Evolutionary conservation across 352 stramenopile species (phyloP).

Genomic region (Phytophthora europaea): DNA sequence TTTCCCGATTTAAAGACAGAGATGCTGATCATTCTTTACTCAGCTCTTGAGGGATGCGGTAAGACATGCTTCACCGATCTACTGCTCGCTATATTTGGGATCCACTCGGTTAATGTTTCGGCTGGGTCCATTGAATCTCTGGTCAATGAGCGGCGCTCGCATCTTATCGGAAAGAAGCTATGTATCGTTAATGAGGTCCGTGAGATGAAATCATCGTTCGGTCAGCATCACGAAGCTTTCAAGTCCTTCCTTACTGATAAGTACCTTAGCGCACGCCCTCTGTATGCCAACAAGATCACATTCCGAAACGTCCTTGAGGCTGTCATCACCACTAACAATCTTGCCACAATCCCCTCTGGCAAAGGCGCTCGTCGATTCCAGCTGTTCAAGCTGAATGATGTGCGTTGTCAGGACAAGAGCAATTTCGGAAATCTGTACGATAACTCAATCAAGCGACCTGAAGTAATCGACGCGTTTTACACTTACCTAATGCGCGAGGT

Average conservation of each 20-base stretch:
- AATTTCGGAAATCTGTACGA: not conserved
- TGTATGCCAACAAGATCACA: not conserved
- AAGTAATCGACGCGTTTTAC: not conserved
- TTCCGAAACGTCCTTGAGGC: not conserved
- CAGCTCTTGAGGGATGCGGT: not conserved
- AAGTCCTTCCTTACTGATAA: conserved; percentile 4
- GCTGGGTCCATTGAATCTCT: not conserved
- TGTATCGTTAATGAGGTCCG: conserved; percentile 6
- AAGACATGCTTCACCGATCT: conserved; percentile 8
- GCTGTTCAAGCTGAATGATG: not conserved
- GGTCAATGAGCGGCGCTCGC: not conserved
- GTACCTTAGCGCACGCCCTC: not conserved
- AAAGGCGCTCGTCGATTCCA: not conserved
- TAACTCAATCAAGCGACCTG: not conserved
- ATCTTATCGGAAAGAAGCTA: conserved; percentile 2
- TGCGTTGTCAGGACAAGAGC: not conserved
- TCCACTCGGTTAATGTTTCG: conserved; percentile 3
- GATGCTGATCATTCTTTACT: conserved; percentile 3
- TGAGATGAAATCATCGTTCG: conserved; percentile 2
- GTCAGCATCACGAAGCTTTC: not conserved
- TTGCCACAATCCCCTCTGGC: not conserved
- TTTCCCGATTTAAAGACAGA: not conserved
- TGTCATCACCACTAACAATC: not conserved
- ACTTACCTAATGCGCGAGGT: not conserved
- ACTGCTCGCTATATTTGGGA: conserved; percentile 1